phyloP scores from a whole-genome alignment of 2,329 filamentous ascomycete species.

The Hypoxylon sp. region DNA sequence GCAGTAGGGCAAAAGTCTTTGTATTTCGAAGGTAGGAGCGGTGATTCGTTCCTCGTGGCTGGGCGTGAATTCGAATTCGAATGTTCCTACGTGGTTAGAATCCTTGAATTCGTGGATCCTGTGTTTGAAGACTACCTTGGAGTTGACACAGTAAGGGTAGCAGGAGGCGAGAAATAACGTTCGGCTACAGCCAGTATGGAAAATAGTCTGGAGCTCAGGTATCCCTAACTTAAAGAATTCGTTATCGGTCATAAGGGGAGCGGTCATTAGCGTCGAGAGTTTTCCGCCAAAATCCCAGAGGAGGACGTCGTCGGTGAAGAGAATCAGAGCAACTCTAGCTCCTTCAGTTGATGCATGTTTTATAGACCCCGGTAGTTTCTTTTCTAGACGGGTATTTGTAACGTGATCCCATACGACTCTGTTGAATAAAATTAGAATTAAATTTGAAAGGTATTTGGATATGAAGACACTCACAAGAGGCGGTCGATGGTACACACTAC shows the following conservation, averaged over 20 bases:
- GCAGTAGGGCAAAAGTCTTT: constrained; percentile 28
- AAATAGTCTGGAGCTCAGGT: constrained; percentile 32
- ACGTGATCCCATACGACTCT: constrained; percentile 50
- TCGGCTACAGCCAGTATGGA: constrained; percentile 39
- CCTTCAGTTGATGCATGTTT: constrained; percentile 35
- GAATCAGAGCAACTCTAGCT: constrained; percentile 41
- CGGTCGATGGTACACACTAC: constrained; percentile 40
- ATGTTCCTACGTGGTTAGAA: constrained; percentile 17
- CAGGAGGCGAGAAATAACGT: constrained; percentile 44
- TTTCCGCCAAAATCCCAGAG: constrained; percentile 45
- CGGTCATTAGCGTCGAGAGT: constrained; percentile 29
- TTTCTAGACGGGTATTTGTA: constrained; percentile 39
- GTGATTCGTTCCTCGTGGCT: too few relatives aligned
- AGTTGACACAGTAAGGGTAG: constrained; percentile 6
- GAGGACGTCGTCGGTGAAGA: constrained; percentile 40
- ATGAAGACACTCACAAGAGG: constrained; percentile 41
- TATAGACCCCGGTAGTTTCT: constrained; percentile 36
- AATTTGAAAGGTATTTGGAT: not conserved
- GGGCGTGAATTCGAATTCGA: constrained; percentile 16
- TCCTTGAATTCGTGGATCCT: constrained; percentile 37
- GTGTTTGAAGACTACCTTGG: constrained; percentile 16
- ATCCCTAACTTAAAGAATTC: constrained; percentile 18
- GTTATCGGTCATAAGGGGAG: constrained; percentile 13
- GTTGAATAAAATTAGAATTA: constrained; percentile 28
- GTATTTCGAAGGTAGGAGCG: constrained; percentile 8